A percentile compares a stretch with the other conserved stretches of the same genome.
Conservation (phyloP, 306 rosid genomes). For the Vicia villosa region DNA sequence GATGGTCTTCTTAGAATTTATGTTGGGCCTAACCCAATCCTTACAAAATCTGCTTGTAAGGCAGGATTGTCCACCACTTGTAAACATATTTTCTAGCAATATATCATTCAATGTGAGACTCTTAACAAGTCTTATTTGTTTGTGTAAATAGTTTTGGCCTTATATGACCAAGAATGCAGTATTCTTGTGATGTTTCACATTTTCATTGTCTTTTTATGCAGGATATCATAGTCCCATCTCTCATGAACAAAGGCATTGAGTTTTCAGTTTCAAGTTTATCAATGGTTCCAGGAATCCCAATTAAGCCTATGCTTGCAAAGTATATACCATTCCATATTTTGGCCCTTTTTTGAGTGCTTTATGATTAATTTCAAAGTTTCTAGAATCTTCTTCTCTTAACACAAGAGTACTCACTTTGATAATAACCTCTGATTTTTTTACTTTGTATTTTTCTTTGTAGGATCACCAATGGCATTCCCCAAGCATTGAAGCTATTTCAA, state of each 20-base stretch:
- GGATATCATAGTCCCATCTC: constrained; percentile 82
- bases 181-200: constrained; percentile 26
- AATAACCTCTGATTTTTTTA: constrained; percentile 14
- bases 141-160: constrained; percentile 5
- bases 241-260: constrained; percentile 71
- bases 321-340: constrained; percentile 41
- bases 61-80: background rate
- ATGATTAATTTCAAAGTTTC: constrained; percentile 32
- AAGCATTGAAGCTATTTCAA: constrained; percentile 78
- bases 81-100: background rate
- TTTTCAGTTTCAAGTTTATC: constrained; percentile 79
- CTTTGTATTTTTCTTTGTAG: constrained; percentile 45
- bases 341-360: constrained; percentile 10
- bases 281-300: constrained; percentile 93
- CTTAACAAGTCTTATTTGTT: background rate
- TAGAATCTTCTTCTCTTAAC: constrained; percentile 15
- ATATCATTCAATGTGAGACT: background rate
- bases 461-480: constrained; percentile 82
- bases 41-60: background rate
- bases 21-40: background rate
- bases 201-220: constrained; percentile 46
- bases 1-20: background rate
- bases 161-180: constrained; percentile 23
- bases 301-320: constrained; percentile 98
- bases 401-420: constrained; percentile 22